phyloP scores from a whole-genome alignment of 495 filamentous ascomycete species.

The Niebla homalea region DNA sequence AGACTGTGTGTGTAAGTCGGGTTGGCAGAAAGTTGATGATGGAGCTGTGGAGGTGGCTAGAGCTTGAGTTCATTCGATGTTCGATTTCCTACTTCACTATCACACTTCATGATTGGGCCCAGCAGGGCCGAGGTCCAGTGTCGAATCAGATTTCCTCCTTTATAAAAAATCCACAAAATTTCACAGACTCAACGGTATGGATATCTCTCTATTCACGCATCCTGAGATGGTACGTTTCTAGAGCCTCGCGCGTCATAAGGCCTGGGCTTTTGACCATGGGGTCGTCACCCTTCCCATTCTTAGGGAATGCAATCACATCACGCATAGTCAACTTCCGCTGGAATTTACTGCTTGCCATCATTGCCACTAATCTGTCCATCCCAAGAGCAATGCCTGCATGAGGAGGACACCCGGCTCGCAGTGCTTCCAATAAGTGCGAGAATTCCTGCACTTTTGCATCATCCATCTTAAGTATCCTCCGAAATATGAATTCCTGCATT shows the following conservation, averaged over 20 bases:
- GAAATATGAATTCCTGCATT: slow-evolving; percentile 75
- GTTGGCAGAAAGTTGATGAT: too few relatives aligned
- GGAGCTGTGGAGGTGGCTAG: too few relatives aligned
- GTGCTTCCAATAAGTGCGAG: slow-evolving; percentile 66
- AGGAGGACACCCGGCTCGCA: slow-evolving; percentile 85
- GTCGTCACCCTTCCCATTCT: slow-evolving; percentile 78
- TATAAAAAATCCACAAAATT: too few relatives aligned
- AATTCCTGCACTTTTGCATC: slow-evolving; percentile 58
- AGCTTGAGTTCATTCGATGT: too few relatives aligned
- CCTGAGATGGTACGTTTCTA: slow-evolving; percentile 56
- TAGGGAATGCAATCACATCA: slow-evolving; percentile 96
- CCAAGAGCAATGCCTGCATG: slow-evolving; percentile 90
- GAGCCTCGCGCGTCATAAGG: slow-evolving; percentile 44
- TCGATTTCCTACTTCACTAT: too few relatives aligned
- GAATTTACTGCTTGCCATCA: slow-evolving; percentile 44
- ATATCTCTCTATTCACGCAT: slow-evolving; percentile 3
- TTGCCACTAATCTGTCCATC: slow-evolving; percentile 77
- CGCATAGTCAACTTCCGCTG: slow-evolving; percentile 50
- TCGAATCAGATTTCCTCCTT: too few relatives aligned
- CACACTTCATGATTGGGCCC: too few relatives aligned
- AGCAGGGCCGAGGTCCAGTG: too few relatives aligned
- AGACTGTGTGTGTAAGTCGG: too few relatives aligned
- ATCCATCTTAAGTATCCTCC: slow-evolving; percentile 60
- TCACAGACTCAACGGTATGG: too few relatives aligned
- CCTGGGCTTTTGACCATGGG: slow-evolving; percentile 63